phyloP scores from a whole-genome alignment of 805 yeast genomes.

The Kodamaea hsintzibuensis region DNA sequence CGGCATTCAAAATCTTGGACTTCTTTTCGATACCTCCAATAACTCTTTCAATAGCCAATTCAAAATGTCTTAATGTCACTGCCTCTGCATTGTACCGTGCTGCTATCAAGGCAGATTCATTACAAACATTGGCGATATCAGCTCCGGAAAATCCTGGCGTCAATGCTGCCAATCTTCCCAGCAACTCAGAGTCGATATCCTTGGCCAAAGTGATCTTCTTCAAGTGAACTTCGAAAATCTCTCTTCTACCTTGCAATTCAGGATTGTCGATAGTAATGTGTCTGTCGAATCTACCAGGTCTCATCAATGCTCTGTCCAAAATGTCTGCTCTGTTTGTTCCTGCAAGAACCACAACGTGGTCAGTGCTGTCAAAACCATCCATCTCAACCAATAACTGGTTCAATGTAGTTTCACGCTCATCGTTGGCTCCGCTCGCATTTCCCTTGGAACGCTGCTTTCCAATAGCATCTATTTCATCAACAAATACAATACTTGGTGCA shows the following conservation, averaged over 20 bases:
- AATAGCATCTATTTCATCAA: constrained; percentile 99
- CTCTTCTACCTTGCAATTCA: constrained; percentile 92
- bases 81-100: constrained; percentile 77
- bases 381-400: constrained; percentile 96
- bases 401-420: constrained; percentile 94
- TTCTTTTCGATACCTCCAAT: constrained; percentile 95
- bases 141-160: constrained; percentile 99
- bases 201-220: constrained; percentile 61
- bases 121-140: constrained; percentile 94
- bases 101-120: constrained; percentile 96
- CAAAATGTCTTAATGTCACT: constrained; percentile 81
- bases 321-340: constrained; percentile 97
- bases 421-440: constrained; percentile 78
- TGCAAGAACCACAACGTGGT: constrained; percentile 94
- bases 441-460: constrained; percentile 88
- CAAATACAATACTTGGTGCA: constrained; percentile 95
- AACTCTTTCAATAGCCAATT: constrained; percentile 94
- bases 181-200: constrained; percentile 49
- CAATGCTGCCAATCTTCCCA: constrained; percentile 89
- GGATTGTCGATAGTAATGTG: constrained; percentile 91
- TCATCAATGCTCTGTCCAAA: constrained; percentile 85
- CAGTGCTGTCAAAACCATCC: constrained; percentile 93
- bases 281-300: constrained; percentile 98
- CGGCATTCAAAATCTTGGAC: constrained; percentile 76
- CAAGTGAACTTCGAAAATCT: constrained; percentile 86